Conservation (phyloP, 2,329 filamentous ascomycete genomes). For the Colletotrichum sp. region DNA sequence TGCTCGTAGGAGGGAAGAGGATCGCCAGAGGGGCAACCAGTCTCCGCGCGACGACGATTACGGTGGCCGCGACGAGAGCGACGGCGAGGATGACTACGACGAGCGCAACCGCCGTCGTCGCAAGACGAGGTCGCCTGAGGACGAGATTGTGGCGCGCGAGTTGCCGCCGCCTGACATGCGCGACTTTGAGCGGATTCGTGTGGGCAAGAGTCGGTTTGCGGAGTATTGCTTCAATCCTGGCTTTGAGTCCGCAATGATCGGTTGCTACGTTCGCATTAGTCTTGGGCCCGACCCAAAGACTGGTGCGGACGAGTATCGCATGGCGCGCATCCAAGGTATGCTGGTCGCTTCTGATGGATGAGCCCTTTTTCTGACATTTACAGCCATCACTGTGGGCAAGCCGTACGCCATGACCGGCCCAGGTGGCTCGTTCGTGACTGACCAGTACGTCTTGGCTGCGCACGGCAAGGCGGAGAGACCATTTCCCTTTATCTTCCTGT, state of each 20-base stretch:
- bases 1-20: slow-evolving; percentile 66
- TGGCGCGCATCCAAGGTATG: slow-evolving; percentile 85
- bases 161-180: slow-evolving; percentile 74
- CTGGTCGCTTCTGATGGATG: not conserved
- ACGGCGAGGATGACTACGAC: slow-evolving; percentile 60
- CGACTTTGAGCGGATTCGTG: slow-evolving; percentile 84
- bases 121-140: slow-evolving; percentile 60
- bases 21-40: slow-evolving; percentile 56
- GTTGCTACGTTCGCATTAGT: slow-evolving; percentile 85
- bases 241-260: slow-evolving; percentile 81
- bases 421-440: slow-evolving; percentile 80
- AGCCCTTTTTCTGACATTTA: slow-evolving; percentile 26
- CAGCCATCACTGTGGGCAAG: slow-evolving; percentile 78
- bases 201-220: slow-evolving; percentile 86
- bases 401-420: slow-evolving; percentile 85
- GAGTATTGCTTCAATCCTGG: slow-evolving; percentile 93
- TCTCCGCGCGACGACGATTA: slow-evolving; percentile 53
- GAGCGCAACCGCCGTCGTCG: slow-evolving; percentile 40
- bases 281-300: slow-evolving; percentile 78
- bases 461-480: slow-evolving; percentile 85
- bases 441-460: slow-evolving; percentile 81
- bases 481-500: slow-evolving; percentile 91
- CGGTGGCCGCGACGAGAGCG: slow-evolving; percentile 72
- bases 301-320: slow-evolving; percentile 80
- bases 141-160: slow-evolving; percentile 71